Evolutionary conservation across 208 protist species (phyloP), one percentile per base, ranked within the genome.

Genomic region (Angomonas ambiguus): DNA sequence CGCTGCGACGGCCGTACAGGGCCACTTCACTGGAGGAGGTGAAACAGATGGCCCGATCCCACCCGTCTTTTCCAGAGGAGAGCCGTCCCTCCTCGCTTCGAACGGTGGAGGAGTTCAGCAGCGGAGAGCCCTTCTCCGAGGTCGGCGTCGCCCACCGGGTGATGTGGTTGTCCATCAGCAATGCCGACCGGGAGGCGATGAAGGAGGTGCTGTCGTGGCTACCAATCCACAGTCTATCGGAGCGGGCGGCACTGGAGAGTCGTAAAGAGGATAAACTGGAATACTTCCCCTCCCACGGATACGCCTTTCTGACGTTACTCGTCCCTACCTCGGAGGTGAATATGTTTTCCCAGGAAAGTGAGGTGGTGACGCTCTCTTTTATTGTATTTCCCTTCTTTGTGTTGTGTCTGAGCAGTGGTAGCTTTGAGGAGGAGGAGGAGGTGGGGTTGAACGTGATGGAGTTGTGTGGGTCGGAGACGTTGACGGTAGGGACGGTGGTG

Each of bases 281-380:
- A 64, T 88, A 82, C 77, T 88, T 80, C 58, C 82, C 79, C 0
- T 51, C 79, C 0, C 71, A 85, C 51, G 73, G 79, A 31, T 88
- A 85, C 70, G 66, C 68, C 8, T 65, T 77, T 22, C 41, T 85
- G 20, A 67, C 67, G n/a, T 51, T 84, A 38, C 77, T 67, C 42
- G 77, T 73, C 16, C 55, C 65, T 58, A 34, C 66, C 32, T 30
- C 59, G 11, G 56, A 55, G 10, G n/a, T 34, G n/a, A 28, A 2
- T 28, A 22, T 30, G 25, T 35, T 22, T 8, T 30, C 18, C 30
- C 45, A 22, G 28, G 48, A 30, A 28, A 27, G 2, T 0, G 41
- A 68, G 25, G 2, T 41, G 6, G 65, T 69, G 34, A 27, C 28
- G 28, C 27, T 58, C 33, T 25, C 35, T 2, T 33, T 69, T 30